These are phyloP conservation scores for Ophiostoma sp. DNA, from an alignment of 2,329 filamentous ascomycete genomes.

Conservation along the genomic window DNA sequence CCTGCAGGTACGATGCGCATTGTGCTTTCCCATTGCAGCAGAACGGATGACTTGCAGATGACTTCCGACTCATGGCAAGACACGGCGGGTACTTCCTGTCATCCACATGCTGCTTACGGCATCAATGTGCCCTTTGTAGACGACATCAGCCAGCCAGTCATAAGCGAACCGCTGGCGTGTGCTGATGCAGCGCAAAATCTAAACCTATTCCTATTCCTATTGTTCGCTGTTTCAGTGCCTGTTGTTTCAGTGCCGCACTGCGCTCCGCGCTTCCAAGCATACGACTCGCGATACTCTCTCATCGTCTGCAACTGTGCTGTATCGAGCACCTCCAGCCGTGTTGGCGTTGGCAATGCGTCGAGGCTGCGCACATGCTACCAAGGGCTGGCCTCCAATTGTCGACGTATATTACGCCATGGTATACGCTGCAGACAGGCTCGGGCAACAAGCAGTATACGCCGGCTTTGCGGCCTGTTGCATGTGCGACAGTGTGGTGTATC, in stretches of 20 bases:
- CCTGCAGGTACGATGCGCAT: background rate
- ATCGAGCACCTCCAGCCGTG: too few species aligned
- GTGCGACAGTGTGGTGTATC: background rate
- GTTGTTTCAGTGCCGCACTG: background rate
- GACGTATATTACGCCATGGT: background rate
- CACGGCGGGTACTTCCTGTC: too few species aligned
- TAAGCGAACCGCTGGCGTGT: background rate
- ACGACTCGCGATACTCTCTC: background rate
- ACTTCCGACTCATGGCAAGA: too few species aligned
- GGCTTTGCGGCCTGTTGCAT: background rate
- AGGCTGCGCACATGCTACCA: background rate
- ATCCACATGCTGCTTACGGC: background rate
- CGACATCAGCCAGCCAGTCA: background rate
- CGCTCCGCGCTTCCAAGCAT: background rate
- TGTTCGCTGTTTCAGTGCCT: background rate
- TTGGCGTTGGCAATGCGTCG: background rate
- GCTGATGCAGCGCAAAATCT: background rate
- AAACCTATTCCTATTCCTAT: background rate
- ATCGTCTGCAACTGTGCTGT: background rate
- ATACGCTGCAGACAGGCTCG: background rate
- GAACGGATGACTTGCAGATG: background rate
- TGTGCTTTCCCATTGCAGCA: conserved; percentile 2
- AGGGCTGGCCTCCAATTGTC: background rate
- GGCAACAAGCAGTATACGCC: background rate
- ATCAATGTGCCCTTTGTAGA: background rate